Base-by-base conservation (phyloP, 805 yeast genomes). In the Wickerhamia fluorescens region DNA sequence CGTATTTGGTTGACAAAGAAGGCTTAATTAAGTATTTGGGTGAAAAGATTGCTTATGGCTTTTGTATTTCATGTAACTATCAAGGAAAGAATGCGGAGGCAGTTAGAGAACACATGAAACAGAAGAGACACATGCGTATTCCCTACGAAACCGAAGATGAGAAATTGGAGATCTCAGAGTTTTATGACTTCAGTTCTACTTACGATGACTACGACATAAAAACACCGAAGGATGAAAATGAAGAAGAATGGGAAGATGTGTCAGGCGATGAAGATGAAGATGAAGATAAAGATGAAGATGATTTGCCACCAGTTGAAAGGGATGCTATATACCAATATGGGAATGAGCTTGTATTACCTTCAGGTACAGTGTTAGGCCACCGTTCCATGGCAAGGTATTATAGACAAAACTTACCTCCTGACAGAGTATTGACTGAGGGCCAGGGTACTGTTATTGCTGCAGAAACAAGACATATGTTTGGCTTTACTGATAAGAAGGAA, bases 141-240 rank as follows among this genome's bases (percentile, higher is more conserved):
- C 96, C 97, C 1, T 92, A 82, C 55, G 97, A 92, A 45, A 56
- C 75, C 0, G 79, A 75, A 30, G 79, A 78, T 33, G 94, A 92
- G 46, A 76, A 77, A 47, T 68, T 76, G 27, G 81, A 78, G 46
- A 67, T 89, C 24, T 71, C 87, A 0, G 79, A 75, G 23, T 92
- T 80, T 48, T 92, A 92, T 50, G 96, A 89, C 50, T 88, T 85
- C 57, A 63, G 78, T 3, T 68, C 84, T 1, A 65, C 87, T 2
- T 77, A 76, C 44, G 66, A 58, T 7, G 53, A 52, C 25, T 28
- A 29, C 14, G 41, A 33, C 6, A 34, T 24, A 7, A 41, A 22
- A 6, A 20, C 28, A 11, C 38, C 30, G 12, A 38, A 26, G 14
- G 40, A 33, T 1, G 47, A 29, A 7, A 37, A 34, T 2, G 46